Evolutionary conservation across 1,284 basidiomycete species (phyloP), one percentile per base, ranked within the genome.

Genomic region (Malassezia restricta): DNA sequence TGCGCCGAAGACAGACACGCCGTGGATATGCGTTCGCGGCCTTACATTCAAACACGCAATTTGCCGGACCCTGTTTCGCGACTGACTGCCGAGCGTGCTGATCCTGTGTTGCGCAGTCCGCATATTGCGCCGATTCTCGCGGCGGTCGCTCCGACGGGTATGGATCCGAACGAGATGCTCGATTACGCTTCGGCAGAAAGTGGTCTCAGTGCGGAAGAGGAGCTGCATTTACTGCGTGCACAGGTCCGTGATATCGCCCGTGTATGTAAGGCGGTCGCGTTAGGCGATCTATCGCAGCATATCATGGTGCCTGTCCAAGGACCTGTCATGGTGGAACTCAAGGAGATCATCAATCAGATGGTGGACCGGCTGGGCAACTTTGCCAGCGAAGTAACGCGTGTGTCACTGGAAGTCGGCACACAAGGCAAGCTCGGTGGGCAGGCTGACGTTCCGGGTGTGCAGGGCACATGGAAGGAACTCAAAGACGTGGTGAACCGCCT

Each of bases 301-400:
- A 94, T 98, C 62, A 91, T 87, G 39, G 90, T 95, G 6, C 86
- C 85, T 30, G 92, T 95, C 6, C 87, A 95, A 74, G 91, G 91
- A 61, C 85, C 86, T 54, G 87, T 92, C 56, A 94, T 98, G 89
- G 85, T 91, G 15, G 87, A 94, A 75, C 82, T 96, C 68, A 95
- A 95, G 79, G 88, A 95, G 63, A 90, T 92, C 64, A 94, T 96
- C 78, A 96, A 96, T 71, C 84, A 85, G 40, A 95, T 96, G 87
- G 75, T 75, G 15, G 83, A 86, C 70, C 87, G 91, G 63, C 77
- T 92, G 59, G 85, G 84, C 57, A 86, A 85, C 1, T 94, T 95
- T 69, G 90, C 92, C 8, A 83, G 83, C 17, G 91, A 98, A 75
- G 92, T 96, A 42, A 95, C 89, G 1, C 81, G 91, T 66, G 90